A percentile compares a stretch with the other conserved stretches of the same genome.
These are phyloP conservation scores for Flueggea neowawraea DNA, from an alignment of 441 rosid species.

Conservation along the genomic window DNA sequence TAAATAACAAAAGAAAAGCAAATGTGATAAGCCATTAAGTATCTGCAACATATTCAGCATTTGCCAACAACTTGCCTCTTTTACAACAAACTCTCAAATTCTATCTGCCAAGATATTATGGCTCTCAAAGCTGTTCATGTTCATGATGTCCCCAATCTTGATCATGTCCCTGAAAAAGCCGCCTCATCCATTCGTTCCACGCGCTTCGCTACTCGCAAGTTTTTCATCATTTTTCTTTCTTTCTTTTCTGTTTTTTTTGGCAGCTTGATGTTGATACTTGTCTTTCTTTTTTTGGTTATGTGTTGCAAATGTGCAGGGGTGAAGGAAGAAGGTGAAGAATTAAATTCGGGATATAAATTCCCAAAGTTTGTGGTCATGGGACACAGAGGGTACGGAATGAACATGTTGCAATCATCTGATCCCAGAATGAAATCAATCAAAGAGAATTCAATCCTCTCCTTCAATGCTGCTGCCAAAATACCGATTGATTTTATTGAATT, in stretches of 20 bases:
- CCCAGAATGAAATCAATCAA: slow-evolving; percentile 63
- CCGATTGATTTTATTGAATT: slow-evolving; percentile 81
- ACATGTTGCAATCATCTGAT: slow-evolving; percentile 55
- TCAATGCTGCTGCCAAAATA: slow-evolving; percentile 60
- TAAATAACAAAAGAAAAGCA: no score
- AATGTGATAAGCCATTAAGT: no score
- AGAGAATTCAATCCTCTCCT: slow-evolving; percentile 77
- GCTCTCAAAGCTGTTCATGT: slow-evolving; percentile 33
- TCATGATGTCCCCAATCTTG: slow-evolving; percentile 43
- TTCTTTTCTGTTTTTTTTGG: background rate
- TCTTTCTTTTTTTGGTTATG: background rate
- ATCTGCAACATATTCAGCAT: no score
- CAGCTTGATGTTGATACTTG: background rate
- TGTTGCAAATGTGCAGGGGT: slow-evolving; percentile 19
- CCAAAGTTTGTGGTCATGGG: slow-evolving; percentile 77
- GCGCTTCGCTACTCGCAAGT: slow-evolving; percentile 17
- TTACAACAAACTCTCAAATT: no score
- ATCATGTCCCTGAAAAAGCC: slow-evolving; percentile 35
- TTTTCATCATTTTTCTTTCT: background rate
- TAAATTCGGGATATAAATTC: slow-evolving; percentile 26
- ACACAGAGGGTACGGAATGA: slow-evolving; percentile 93
- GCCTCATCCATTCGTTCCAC: slow-evolving; percentile 28
- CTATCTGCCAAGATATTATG: no score
- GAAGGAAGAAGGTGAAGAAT: slow-evolving; percentile 14
- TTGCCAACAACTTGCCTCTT: no score